Percentiles rank a stretch among this genome's conserved stretches.
Conservation (phyloP, 768 basidiomycete species). For the Pulveroboletus sp. region DNA sequence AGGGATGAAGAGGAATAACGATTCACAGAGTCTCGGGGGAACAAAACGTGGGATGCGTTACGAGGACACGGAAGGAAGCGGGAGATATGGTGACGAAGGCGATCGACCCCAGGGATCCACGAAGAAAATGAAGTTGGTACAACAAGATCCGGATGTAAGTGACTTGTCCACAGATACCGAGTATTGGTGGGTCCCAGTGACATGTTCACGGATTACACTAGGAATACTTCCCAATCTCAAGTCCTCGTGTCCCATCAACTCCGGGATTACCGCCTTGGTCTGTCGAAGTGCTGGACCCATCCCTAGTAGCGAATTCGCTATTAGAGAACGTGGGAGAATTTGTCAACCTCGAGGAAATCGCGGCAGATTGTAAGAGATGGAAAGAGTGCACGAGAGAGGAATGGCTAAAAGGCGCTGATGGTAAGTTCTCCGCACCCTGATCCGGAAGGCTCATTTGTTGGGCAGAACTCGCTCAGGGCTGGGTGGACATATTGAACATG, state of each 20-base stretch:
- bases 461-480: constrained; percentile 18
- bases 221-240: constrained; percentile 22
- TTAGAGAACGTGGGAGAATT: constrained; percentile 19
- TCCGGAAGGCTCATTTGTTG: not conserved
- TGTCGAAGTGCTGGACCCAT: constrained; percentile 1
- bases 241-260: constrained; percentile 15
- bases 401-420: constrained; percentile 29
- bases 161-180: not conserved
- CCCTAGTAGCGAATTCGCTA: constrained; percentile 10
- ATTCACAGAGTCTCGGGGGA: constrained; percentile 1
- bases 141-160: constrained; percentile 18
- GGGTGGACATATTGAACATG: constrained; percentile 18
- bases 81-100: constrained; percentile 2
- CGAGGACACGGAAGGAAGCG: constrained; percentile 12
- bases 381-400: constrained; percentile 26
- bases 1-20: too few relatives aligned
- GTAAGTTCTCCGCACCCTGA: constrained; percentile 12
- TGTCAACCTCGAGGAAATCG: constrained; percentile 20
- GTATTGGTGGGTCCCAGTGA: not conserved
- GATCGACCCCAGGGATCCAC: constrained; percentile 4
- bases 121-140: constrained; percentile 17
- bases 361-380: constrained; percentile 25
- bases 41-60: constrained; percentile 12
- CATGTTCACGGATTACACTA: constrained; percentile 1
- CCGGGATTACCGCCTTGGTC: constrained; percentile 6